These are phyloP conservation scores for Aspergillus carlsbadensis DNA, from an alignment of 495 filamentous ascomycete species.

Conservation along the genomic window DNA sequence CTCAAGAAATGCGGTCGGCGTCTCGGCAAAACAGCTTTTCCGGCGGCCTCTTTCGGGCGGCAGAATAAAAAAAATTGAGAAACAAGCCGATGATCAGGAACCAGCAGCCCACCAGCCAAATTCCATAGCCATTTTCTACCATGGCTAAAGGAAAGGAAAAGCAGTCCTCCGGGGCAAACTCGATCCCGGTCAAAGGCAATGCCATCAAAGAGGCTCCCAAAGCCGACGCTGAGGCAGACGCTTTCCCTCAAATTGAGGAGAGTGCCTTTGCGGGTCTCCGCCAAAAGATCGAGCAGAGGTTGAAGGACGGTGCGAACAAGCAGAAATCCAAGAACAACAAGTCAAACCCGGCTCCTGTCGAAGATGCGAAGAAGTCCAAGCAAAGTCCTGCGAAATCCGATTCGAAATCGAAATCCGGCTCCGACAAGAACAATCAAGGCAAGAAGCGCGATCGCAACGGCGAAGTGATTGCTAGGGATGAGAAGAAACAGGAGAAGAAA, in stretches of 20 bases:
- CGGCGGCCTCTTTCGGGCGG: slow-evolving; percentile 31
- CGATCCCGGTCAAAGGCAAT: slow-evolving; percentile 17
- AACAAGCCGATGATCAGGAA: background rate
- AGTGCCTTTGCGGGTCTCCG: slow-evolving; percentile 61
- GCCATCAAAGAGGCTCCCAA: slow-evolving; percentile 23
- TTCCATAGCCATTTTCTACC: slow-evolving; percentile 3
- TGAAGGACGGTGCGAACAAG: slow-evolving; percentile 47
- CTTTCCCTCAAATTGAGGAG: slow-evolving; percentile 55
- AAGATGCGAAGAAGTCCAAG: slow-evolving; percentile 28
- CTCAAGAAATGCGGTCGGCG: slow-evolving; percentile 18
- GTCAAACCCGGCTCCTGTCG: slow-evolving; percentile 20
- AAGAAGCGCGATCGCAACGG: slow-evolving; percentile 53
- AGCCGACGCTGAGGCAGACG: slow-evolving; percentile 24
- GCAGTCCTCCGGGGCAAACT: slow-evolving; percentile 35
- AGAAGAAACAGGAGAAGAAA: slow-evolving; percentile 34
- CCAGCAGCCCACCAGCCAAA: slow-evolving; percentile 19
- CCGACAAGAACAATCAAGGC: slow-evolving; percentile 43
- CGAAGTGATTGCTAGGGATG: slow-evolving; percentile 43
- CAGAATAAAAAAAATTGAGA: slow-evolving; percentile 35
- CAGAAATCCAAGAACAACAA: slow-evolving; percentile 45
- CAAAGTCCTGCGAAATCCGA: slow-evolving; percentile 26
- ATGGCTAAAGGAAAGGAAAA: slow-evolving; percentile 47
- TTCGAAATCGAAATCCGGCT: slow-evolving; percentile 29
- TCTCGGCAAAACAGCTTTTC: slow-evolving; percentile 24
- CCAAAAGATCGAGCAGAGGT: slow-evolving; percentile 59